A percentile compares a stretch with the other conserved stretches of the same genome.
Evolutionary conservation across 441 rosid species (phyloP).

Genomic region (Populus trichocarpa): DNA sequence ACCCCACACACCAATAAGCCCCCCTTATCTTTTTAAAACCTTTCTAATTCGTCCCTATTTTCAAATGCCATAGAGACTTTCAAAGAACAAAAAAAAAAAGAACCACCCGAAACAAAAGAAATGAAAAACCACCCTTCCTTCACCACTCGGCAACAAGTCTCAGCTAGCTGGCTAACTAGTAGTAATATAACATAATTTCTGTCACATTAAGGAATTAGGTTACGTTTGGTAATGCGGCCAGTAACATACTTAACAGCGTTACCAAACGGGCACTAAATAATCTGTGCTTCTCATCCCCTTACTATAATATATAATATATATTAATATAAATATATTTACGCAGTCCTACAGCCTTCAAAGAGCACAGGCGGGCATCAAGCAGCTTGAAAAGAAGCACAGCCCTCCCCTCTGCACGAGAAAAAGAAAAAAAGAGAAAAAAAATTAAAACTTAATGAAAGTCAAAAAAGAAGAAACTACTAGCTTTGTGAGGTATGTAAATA

Average conservation of each 20-base stretch:
- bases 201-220: background rate
- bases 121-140: background rate
- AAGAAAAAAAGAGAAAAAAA: background rate
- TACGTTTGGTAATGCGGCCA: background rate
- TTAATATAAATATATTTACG: constrained; percentile 2
- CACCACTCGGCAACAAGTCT: background rate
- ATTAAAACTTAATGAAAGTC: background rate
- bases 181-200: background rate
- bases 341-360: constrained; percentile 23
- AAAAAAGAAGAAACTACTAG: background rate
- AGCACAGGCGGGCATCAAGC: constrained; percentile 54
- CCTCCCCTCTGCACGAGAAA: constrained; percentile 54
- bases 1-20: background rate
- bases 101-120: background rate
- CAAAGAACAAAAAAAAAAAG: too few relatives aligned
- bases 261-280: background rate
- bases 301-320: background rate
- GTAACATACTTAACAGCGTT: background rate
- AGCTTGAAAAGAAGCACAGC: constrained; percentile 55
- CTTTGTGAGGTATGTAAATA: background rate
- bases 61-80: background rate
- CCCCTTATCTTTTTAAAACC: background rate
- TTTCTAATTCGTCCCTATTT: background rate
- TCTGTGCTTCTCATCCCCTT: background rate
- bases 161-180: background rate